Conservation (phyloP, 768 basidiomycete species). For the Auricularia sp. region DNA sequence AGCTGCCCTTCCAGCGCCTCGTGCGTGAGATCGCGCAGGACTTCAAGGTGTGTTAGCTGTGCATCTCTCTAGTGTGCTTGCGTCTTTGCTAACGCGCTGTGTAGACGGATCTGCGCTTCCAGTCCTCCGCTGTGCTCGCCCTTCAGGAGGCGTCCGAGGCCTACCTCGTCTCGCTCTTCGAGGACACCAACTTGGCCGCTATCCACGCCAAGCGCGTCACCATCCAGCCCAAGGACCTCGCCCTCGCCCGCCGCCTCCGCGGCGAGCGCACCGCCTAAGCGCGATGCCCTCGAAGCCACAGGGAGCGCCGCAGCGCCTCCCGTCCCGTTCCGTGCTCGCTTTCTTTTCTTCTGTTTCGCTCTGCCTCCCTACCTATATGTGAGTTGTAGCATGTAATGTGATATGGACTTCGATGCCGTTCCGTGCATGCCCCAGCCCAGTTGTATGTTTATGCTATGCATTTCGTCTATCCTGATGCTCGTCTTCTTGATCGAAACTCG, state of each 20-base stretch:
- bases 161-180: conserved; percentile 78
- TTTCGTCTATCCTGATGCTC: no score
- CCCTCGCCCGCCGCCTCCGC: conserved; percentile 75
- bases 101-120: conserved; percentile 86
- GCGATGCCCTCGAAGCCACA: background rate
- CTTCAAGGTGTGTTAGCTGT: conserved; percentile 46
- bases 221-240: conserved; percentile 84
- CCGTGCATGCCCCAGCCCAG: no score
- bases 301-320: no score
- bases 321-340: background rate
- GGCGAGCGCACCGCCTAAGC: conserved; percentile 46
- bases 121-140: conserved; percentile 89
- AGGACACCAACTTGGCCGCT: conserved; percentile 85
- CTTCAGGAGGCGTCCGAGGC: conserved; percentile 90
- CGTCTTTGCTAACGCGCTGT: background rate
- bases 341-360: background rate
- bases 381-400: background rate
- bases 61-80: conserved; percentile 17
- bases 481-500: no score
- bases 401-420: background rate
- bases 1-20: conserved; percentile 98
- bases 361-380: background rate
- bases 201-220: conserved; percentile 74
- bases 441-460: no score
- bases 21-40: conserved; percentile 96